Evolutionary conservation across 108 stramenopile genomes (phyloP).

Genomic region (Cylindrotheca fusiformis): DNA sequence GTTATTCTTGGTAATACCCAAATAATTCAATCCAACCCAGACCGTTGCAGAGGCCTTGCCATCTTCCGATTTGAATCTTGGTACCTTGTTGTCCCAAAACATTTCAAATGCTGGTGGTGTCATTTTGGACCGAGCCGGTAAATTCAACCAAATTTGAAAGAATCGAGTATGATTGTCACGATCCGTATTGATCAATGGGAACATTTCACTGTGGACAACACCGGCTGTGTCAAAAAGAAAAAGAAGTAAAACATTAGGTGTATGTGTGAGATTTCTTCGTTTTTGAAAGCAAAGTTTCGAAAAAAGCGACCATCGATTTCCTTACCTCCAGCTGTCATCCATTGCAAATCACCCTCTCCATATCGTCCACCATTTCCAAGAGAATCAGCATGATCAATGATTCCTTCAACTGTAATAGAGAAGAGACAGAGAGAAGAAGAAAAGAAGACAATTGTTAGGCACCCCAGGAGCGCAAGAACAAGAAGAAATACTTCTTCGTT

Average conservation of each 20-base stretch:
- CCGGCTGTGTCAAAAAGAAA: too few species aligned
- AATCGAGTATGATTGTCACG: conserved; percentile 38
- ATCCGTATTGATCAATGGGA: conserved; percentile 45
- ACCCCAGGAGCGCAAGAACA: conserved; percentile 28
- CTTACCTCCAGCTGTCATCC: conserved; percentile 91
- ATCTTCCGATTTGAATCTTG: conserved; percentile 39
- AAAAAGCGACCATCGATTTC: too few species aligned
- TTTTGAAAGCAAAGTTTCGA: too few species aligned
- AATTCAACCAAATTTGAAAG: conserved; percentile 87
- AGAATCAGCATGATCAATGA: conserved; percentile 78
- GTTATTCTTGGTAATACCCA: conserved; percentile 25
- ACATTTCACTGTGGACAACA: conserved; percentile 80
- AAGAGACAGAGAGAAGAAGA: neutral
- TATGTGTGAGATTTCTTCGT: too few species aligned
- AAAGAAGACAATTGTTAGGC: conserved; percentile 8
- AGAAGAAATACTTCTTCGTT: conserved; percentile 39
- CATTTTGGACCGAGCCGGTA: conserved; percentile 75
- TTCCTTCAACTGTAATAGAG: too few species aligned
- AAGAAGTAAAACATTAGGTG: too few species aligned
- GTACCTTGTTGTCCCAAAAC: conserved; percentile 72
- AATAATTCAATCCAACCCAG: conserved; percentile 63
- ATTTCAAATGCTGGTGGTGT: conserved; percentile 69
- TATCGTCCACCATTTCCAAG: conserved; percentile 68
- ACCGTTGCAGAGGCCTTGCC: conserved; percentile 40
- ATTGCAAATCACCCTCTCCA: conserved; percentile 82